Evolutionary conservation across 129 eudicot species (phyloP).

Genomic region (Flaveria brownii): DNA sequence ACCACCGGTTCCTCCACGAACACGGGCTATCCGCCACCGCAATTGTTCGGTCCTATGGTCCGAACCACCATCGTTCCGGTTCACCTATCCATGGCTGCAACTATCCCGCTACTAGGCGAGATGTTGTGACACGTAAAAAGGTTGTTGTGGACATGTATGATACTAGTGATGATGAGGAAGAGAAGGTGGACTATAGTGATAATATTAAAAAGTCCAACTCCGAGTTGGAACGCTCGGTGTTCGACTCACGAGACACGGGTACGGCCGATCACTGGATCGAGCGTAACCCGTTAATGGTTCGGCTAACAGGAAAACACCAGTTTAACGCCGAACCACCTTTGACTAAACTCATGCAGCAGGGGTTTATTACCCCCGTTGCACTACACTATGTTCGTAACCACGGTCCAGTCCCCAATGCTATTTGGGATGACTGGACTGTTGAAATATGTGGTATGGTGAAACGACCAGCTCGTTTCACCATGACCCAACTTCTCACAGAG

Average conservation of each 20-base stretch:
- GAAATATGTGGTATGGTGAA: conserved; percentile 76
- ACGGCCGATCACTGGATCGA: conserved; percentile 84
- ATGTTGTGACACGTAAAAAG: conserved; percentile 13
- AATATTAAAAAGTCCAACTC: conserved; percentile 44
- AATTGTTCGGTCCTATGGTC: conserved; percentile 32
- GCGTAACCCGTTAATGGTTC: conserved; percentile 74
- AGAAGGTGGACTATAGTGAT: conserved; percentile 27
- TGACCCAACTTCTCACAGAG: conserved; percentile 56
- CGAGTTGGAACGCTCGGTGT: conserved; percentile 60
- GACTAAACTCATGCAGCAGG: conserved; percentile 86
- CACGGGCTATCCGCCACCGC: conserved; percentile 40
- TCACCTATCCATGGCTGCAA: conserved; percentile 52
- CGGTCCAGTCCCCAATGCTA: conserved; percentile 71
- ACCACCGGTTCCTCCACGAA: conserved; percentile 59
- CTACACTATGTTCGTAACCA: conserved; percentile 95
- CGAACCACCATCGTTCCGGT: conserved; percentile 52
- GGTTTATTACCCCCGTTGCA: conserved; percentile 90
- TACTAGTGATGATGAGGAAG: conserved; percentile 47
- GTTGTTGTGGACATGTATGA: not conserved
- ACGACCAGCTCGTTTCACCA: conserved; percentile 56
- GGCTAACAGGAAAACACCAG: conserved; percentile 94
- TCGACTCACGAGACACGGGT: conserved; percentile 59
- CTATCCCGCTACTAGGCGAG: conserved; percentile 26
- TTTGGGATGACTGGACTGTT: conserved; percentile 77
- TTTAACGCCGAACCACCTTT: conserved; percentile 90